phyloP scores from a whole-genome alignment of 2,329 filamentous ascomycete species.

The Parascedosporium putredinis region DNA sequence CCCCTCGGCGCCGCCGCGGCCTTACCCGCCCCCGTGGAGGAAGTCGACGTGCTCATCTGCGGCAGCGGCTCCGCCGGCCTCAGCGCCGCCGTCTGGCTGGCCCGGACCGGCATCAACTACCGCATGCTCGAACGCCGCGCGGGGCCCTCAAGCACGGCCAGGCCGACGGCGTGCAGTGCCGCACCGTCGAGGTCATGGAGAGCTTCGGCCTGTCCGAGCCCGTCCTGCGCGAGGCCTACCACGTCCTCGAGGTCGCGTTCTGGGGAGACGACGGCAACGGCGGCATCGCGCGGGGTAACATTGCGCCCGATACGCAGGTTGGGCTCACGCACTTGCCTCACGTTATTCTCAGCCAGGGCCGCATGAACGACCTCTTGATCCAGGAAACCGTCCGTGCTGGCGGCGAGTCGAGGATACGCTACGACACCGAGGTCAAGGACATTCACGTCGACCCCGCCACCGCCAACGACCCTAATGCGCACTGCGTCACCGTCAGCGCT shows the following conservation, averaged over 20 bases:
- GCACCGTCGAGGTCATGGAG: slow-evolving; percentile 52
- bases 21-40: neutral
- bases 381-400: slow-evolving; percentile 33
- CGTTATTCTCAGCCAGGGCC: slow-evolving; percentile 46
- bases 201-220: slow-evolving; percentile 44
- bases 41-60: slow-evolving; percentile 46
- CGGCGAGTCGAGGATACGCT: slow-evolving; percentile 35
- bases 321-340: slow-evolving; percentile 43
- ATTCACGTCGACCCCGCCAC: slow-evolving; percentile 37
- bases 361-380: slow-evolving; percentile 44
- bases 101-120: slow-evolving; percentile 43
- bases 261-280: slow-evolving; percentile 28
- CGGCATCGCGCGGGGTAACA: slow-evolving; percentile 34
- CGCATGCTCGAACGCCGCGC: slow-evolving; percentile 45
- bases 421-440: slow-evolving; percentile 39
- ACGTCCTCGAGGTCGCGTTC: slow-evolving; percentile 46
- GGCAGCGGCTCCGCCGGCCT: slow-evolving; percentile 53
- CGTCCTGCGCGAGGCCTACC: slow-evolving; percentile 45
- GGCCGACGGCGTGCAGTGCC: slow-evolving; percentile 53
- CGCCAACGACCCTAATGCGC: slow-evolving; percentile 24
- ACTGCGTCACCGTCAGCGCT: slow-evolving; percentile 30
- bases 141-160: slow-evolving; percentile 48
- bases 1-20: neutral
- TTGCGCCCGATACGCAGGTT: slow-evolving; percentile 41
- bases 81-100: slow-evolving; percentile 50